Conservation (phyloP, 176 grass and related monocot species). For the Oryza meridionalis region DNA sequence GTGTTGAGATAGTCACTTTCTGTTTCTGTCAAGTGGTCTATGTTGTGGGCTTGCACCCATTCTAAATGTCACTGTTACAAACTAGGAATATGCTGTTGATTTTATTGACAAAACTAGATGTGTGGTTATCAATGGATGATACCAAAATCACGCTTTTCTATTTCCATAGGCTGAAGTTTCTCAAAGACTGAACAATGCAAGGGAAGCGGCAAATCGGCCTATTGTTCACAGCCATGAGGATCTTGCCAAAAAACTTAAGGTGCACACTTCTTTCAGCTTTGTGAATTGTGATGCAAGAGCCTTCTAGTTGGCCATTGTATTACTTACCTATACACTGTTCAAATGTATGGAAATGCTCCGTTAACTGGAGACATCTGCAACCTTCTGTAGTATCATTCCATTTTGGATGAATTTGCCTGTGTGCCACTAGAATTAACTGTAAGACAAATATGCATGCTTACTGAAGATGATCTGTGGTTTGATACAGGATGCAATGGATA, state of each 20-base stretch:
- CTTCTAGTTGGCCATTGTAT: neutral
- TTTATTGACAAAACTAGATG: neutral
- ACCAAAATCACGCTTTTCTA: neutral
- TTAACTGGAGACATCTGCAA: conserved; percentile 1
- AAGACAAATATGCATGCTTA: neutral
- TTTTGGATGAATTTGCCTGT: neutral
- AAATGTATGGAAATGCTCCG: neutral
- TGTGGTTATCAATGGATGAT: conserved; percentile 25
- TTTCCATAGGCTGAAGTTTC: conserved; percentile 83
- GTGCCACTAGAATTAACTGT: too few species aligned
- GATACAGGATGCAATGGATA: conserved; percentile 94
- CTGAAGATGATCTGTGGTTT: conserved; percentile 18
- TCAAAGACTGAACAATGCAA: conserved; percentile 77
- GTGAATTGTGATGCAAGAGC: neutral
- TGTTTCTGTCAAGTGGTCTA: neutral
- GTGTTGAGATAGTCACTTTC: neutral
- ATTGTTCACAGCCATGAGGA: conserved; percentile 85
- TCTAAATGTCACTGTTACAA: neutral
- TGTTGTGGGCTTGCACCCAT: neutral
- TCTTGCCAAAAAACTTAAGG: conserved; percentile 95
- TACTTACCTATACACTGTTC: neutral
- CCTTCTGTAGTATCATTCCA: neutral
- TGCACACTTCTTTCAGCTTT: conserved; percentile 6
- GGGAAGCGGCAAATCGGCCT: conserved; percentile 72
- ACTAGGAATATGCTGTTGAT: neutral